Percentiles rank a stretch among this genome's conserved stretches.
Evolutionary conservation across 2,329 filamentous ascomycete species (phyloP).

Genomic region (Xylaria arbuscula): DNA sequence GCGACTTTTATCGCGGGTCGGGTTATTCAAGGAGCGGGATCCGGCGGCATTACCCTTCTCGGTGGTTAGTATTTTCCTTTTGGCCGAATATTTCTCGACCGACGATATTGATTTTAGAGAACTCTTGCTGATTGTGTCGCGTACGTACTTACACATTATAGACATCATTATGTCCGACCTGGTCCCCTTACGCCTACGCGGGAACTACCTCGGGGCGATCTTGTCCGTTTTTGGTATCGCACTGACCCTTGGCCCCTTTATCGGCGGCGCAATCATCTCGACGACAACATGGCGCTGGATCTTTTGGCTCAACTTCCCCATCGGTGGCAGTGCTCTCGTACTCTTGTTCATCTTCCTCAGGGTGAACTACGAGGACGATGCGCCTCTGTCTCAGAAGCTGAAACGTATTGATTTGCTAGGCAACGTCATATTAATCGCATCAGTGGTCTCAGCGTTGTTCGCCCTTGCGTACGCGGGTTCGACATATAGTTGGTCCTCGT

Average conservation of each 20-base stretch:
- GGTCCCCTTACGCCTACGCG: neutral
- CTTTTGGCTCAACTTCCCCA: conserved; percentile 14
- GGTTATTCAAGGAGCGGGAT: neutral
- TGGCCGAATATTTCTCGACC: neutral
- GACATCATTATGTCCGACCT: conserved; percentile 9
- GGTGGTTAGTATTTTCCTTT: neutral
- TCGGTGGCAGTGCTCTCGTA: conserved; percentile 10
- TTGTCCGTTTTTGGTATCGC: conserved; percentile 10
- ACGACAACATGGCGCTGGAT: conserved; percentile 24
- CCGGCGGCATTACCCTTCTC: neutral
- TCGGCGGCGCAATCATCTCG: conserved; percentile 6
- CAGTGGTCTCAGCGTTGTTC: neutral
- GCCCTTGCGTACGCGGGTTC: conserved; percentile 8
- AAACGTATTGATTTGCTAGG: conserved; percentile 18
- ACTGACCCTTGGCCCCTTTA: neutral
- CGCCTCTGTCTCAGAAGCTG: neutral
- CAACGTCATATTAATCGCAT: neutral
- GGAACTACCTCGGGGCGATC: neutral
- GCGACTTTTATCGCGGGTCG: neutral
- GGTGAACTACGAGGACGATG: neutral
- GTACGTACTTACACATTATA: neutral
- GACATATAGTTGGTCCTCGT: no score
- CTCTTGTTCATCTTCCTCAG: conserved; percentile 6
- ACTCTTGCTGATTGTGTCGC: neutral
- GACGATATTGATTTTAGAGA: neutral